Percentiles rank a stretch among this genome's conserved stretches.
These are phyloP conservation scores for Metschnikowia chrysomelidarum DNA, from an alignment of 805 yeast species.

Conservation along the genomic window DNA sequence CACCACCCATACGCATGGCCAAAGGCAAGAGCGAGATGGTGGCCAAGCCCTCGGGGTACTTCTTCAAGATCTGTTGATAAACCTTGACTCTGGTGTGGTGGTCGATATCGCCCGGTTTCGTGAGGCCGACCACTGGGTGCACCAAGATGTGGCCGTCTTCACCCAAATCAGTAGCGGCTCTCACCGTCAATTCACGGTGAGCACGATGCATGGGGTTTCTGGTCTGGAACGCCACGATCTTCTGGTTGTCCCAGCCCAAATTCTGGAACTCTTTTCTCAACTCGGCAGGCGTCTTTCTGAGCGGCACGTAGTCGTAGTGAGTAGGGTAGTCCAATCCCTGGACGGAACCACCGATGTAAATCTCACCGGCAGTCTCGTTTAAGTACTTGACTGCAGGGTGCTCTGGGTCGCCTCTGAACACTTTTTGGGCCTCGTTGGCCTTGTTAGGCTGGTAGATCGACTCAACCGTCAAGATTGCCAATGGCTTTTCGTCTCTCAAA, in stretches of 20 bases:
- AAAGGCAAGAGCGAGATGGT: constrained; percentile 82
- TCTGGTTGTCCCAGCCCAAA: constrained; percentile 73
- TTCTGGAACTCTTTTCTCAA: constrained; percentile 78
- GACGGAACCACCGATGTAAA: constrained; percentile 82
- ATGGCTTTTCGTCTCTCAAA: constrained; percentile 72
- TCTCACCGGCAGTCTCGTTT: constrained; percentile 70
- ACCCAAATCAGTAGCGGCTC: constrained; percentile 92
- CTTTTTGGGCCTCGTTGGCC: constrained; percentile 73
- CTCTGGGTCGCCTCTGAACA: constrained; percentile 95
- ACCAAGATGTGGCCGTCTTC: constrained; percentile 74
- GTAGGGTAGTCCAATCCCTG: constrained; percentile 82
- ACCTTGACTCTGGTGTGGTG: constrained; percentile 97
- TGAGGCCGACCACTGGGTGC: constrained; percentile 95
- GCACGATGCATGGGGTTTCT: constrained; percentile 99
- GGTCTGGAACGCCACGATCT: constrained; percentile 94
- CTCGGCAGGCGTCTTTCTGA: constrained; percentile 88
- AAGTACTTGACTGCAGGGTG: constrained; percentile 89
- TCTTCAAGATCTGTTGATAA: constrained; percentile 85
- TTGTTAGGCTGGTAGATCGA: constrained; percentile 85
- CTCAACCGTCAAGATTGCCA: constrained; percentile 78
- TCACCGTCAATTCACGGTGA: constrained; percentile 90
- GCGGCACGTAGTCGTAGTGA: constrained; percentile 86
- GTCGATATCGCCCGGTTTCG: constrained; percentile 97
- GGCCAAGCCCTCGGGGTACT: constrained; percentile 94
- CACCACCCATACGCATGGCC: constrained; percentile 99